These are phyloP conservation scores for Tetraselmis chui DNA, from an alignment of 139 green algal species.

Conservation along the genomic window DNA sequence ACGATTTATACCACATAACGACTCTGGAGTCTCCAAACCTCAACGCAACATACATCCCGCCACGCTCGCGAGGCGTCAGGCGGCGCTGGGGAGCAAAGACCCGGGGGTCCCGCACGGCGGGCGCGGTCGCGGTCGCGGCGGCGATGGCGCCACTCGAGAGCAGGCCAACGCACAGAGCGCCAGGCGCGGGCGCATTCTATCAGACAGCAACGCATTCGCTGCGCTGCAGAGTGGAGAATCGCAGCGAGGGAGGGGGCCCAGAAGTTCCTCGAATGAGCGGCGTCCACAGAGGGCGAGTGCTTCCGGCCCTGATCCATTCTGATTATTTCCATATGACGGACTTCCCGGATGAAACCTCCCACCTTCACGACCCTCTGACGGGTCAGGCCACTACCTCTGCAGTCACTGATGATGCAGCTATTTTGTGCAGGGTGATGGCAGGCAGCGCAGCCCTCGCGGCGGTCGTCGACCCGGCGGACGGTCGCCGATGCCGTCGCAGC, in stretches of 20 bases:
- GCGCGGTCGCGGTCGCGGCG: no score
- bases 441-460: no score
- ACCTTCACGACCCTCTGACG: not conserved
- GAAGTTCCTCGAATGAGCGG: not conserved
- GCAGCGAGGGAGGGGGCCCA: not conserved
- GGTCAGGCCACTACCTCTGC: not conserved
- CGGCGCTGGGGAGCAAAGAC: not conserved
- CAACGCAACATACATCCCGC: not conserved
- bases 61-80: not conserved
- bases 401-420: not conserved
- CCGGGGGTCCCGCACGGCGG: no score
- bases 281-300: not conserved
- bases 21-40: no score
- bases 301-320: no score
- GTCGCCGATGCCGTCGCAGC: not conserved
- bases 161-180: not conserved
- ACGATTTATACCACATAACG: no score
- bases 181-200: not conserved
- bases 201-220: not conserved
- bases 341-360: not conserved
- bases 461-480: not conserved
- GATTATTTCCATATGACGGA: no score
- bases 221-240: not conserved
- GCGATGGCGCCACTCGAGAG: no score
- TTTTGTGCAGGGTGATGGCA: not conserved